Evolutionary conservation across 148 eudicot genomes (phyloP), one percentile per base, ranked within the genome.

Genomic region (Nepenthes gracilis): DNA sequence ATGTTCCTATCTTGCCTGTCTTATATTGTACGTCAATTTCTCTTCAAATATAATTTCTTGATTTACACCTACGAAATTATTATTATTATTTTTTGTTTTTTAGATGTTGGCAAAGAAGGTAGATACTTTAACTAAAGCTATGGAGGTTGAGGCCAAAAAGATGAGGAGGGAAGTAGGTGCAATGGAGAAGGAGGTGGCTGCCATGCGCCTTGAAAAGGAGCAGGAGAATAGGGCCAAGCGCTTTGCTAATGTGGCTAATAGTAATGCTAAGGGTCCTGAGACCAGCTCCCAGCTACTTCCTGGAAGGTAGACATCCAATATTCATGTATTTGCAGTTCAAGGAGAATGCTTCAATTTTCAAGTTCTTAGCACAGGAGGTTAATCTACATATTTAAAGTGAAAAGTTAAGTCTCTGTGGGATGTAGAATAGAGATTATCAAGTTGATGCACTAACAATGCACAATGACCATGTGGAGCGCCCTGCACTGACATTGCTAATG

Each of bases 141-240:
- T 92, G 98, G 98, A 92, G 75, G 93, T 92, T 70, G 98, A 92
- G 78, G 98, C 96, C 61, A 92, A 92, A 76, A 92, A 88, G 82
- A 88, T 92, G 98, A 82, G 98, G 71, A 92, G 98, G 68, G 96
- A 88, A 69, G 98, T 92, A 55, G 88, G 95, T 74, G 94, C 94
- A n/a, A 85, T 92, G 96, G 98, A 92, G 80, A 92, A 92, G 73
- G 98, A 92, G 80, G 98, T 92, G 64, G 74, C 95, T 77, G 90
- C 98, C 11, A 92, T 92, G 81, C 96, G 96, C 49, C 79, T 79
- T 37, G 98, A 92, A 33, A 92, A 92, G 69, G 98, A 92, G 57
- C 98, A 92, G 56, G 98, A 92, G 66, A 92, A 73, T 60, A 84
- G 77, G 61, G 85, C 88, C 63, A 88, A 80, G 71, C 79, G 95